Base-by-base conservation (phyloP, 257 asterid genomes). In the Knoxia roxburghii region DNA sequence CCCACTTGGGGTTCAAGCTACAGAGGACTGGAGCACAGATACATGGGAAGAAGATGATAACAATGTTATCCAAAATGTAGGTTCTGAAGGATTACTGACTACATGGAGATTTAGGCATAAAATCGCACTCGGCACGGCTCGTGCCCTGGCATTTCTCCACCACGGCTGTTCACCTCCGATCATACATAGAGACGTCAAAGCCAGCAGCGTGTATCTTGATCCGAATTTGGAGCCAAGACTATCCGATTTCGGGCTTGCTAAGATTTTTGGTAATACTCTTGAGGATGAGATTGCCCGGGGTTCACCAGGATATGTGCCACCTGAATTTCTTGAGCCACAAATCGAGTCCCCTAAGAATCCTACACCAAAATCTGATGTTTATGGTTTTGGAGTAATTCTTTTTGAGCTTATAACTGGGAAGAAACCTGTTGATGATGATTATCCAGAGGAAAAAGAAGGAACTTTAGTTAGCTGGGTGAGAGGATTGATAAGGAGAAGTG, bases 141-240 rank as follows among this genome's bases (percentile, higher is more conserved):
- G 97, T 67, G 95, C 97, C 0, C 81, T 90, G 43, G 97, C 97
- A 9, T 90, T 80, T 75, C 95, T 90, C 53, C 97, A 90, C 76
- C 95, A 90, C 29, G 97, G 97, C 20, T 90, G 97, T 67, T 87
- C 83, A 1, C 97, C 97, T 69, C 88, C 95, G 0, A 90, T 90
- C 68, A 84, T 87, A 40, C 97, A 90, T 69, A 66, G 95, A 58
- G 97, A 90, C 12, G 84, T 90, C 29, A 90, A 80, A 74, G 95
- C 97, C 10, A 90, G 97, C 70, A 90, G 95, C 17, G 90, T 90
- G 29, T 90, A 84, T 80, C 82, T 90, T 24, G 97, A 90, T 73
- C 77, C 80, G 1, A 84, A 80, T 79, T 73, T 90, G 33, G 95
- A 87, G 64, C 91, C 97, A 24, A 79, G 97, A 39, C 60, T 90